Percentiles rank a stretch among this genome's conserved stretches.
These are phyloP conservation scores for Byssothecium circinans DNA, from an alignment of 2,329 filamentous ascomycete genomes.

Conservation along the genomic window DNA sequence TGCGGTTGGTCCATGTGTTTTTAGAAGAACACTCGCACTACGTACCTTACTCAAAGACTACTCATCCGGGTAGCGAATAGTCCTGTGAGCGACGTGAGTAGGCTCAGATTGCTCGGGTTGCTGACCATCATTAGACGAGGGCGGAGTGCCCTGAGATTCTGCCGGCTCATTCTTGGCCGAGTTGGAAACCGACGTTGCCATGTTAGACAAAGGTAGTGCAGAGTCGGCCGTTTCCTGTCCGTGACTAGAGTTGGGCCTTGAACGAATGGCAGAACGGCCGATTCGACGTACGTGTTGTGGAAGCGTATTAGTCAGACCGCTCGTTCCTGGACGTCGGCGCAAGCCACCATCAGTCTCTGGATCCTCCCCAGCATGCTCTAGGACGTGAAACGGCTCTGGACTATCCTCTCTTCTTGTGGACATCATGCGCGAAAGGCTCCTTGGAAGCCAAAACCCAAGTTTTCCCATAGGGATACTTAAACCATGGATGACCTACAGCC, in stretches of 20 bases:
- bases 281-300: constrained; percentile 38
- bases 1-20: too few species aligned
- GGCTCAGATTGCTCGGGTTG: constrained; percentile 1
- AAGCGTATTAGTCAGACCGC: constrained; percentile 22
- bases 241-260: neutral
- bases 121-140: too few species aligned
- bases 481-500: constrained; percentile 77
- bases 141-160: too few species aligned
- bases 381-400: constrained; percentile 36
- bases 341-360: constrained; percentile 27
- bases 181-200: neutral
- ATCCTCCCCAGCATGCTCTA: constrained; percentile 13
- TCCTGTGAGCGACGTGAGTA: constrained; percentile 16
- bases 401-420: constrained; percentile 26
- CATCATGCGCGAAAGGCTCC: constrained; percentile 60
- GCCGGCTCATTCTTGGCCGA: neutral
- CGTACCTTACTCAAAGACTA: too few species aligned
- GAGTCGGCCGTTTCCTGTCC: too few species aligned
- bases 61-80: constrained; percentile 37
- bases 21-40: too few species aligned
- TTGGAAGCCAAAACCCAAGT: constrained; percentile 62
- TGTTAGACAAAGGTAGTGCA: too few species aligned
- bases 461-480: constrained; percentile 78
- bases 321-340: constrained; percentile 25
- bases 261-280: constrained; percentile 36